Evolutionary conservation across 2,329 filamentous ascomycete genomes (phyloP).

Genomic region (Sclerotinia borealis): DNA sequence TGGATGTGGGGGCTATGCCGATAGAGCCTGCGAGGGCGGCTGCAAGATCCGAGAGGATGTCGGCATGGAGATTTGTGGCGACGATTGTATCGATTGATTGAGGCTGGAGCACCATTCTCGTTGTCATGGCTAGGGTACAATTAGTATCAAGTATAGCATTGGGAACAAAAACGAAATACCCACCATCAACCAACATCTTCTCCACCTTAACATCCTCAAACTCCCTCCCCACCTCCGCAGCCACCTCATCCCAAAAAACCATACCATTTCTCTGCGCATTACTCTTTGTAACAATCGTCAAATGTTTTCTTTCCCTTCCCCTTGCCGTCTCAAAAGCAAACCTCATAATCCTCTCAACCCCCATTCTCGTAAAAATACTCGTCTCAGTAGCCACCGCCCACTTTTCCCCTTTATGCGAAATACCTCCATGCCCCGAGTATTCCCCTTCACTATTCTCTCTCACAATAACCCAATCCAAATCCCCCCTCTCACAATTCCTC

Average conservation of each 20-base stretch:
- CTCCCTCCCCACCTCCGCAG: slow-evolving; percentile 57
- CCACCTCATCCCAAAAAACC: slow-evolving; percentile 62
- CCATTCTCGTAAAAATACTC: slow-evolving; percentile 55
- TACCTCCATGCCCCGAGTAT: slow-evolving; percentile 42
- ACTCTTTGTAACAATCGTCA: slow-evolving; percentile 60
- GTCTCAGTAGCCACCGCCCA: slow-evolving; percentile 59
- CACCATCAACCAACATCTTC: slow-evolving; percentile 36
- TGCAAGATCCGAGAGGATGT: slow-evolving; percentile 65
- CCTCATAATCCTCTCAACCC: slow-evolving; percentile 53
- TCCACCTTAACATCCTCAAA: slow-evolving; percentile 50
- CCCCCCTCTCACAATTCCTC: slow-evolving; percentile 36
- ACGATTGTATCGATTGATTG: slow-evolving; percentile 56
- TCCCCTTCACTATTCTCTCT: slow-evolving; percentile 63
- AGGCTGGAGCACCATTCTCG: slow-evolving; percentile 52
- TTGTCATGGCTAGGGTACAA: slow-evolving; percentile 31
- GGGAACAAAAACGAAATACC: not conserved
- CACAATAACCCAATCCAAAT: slow-evolving; percentile 60
- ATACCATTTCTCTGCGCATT: slow-evolving; percentile 62
- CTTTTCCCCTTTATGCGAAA: slow-evolving; percentile 47
- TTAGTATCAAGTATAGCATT: not conserved
- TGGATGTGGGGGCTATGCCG: slow-evolving; percentile 65
- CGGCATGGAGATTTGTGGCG: slow-evolving; percentile 56
- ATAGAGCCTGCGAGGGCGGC: slow-evolving; percentile 65
- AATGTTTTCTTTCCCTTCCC: slow-evolving; percentile 46
- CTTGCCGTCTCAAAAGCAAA: slow-evolving; percentile 55